Evolutionary conservation across 2,329 filamentous ascomycete genomes (phyloP).

Genomic region (Simplicillium aogashimaense): DNA sequence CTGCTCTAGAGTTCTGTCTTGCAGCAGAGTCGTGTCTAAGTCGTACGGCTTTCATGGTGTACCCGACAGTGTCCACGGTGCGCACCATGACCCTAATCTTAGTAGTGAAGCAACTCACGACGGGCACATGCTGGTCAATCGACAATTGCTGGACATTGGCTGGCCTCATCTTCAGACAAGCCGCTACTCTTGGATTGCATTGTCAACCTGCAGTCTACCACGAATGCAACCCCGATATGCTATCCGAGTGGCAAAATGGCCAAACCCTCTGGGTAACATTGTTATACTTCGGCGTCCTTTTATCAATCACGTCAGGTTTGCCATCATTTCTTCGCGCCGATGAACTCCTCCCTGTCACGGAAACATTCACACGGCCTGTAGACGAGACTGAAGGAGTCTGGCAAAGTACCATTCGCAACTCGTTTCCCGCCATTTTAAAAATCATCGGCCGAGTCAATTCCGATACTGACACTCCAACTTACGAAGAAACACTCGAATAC

Average conservation of each 20-base stretch:
- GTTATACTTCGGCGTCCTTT: conserved; percentile 7
- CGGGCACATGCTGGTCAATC: conserved; percentile 7
- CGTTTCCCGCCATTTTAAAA: conserved; percentile 3
- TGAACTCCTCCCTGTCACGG: background rate
- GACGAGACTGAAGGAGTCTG: background rate
- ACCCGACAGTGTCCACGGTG: conserved; percentile 7
- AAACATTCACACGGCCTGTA: background rate
- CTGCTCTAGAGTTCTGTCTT: conserved; percentile 7
- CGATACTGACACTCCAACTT: conserved; percentile 2
- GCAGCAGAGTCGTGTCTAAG: conserved; percentile 10
- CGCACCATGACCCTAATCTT: conserved; percentile 8
- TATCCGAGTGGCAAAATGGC: conserved; percentile 2
- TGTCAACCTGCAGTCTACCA: background rate
- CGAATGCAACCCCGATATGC: background rate
- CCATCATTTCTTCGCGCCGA: conserved; percentile 4
- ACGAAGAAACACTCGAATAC: conserved; percentile 7
- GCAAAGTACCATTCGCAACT: conserved; percentile 2
- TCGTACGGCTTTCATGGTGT: conserved; percentile 9
- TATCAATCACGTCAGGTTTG: conserved; percentile 5
- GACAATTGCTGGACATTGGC: conserved; percentile 5
- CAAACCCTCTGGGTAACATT: conserved; percentile 5
- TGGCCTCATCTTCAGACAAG: conserved; percentile 4
- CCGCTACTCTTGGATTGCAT: conserved; percentile 6
- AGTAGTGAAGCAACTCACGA: conserved; percentile 7
- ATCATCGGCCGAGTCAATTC: conserved; percentile 5